phyloP scores from a whole-genome alignment of 345 rosid genomes.

The Eutrema japonicum region DNA sequence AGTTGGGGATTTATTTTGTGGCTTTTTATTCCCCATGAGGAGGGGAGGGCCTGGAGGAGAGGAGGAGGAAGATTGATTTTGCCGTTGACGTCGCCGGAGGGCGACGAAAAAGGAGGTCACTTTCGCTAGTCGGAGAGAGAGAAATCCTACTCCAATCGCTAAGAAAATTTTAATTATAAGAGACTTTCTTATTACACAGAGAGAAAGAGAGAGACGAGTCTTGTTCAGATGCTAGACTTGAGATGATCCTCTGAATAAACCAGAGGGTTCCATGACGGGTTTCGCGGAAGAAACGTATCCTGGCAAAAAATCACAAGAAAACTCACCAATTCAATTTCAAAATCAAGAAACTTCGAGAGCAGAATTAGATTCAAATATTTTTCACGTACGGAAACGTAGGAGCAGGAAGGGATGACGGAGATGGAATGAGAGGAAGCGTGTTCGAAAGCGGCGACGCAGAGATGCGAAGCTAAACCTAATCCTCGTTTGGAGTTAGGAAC shows the following conservation, averaged over 20 bases:
- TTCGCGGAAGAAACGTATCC: conserved; percentile 81
- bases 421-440: conserved; percentile 73
- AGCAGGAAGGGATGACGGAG: conserved; percentile 72
- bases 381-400: no score
- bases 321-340: not conserved
- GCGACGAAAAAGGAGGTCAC: no score
- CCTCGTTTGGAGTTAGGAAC: conserved; percentile 87
- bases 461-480: conserved; percentile 81
- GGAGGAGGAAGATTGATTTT: no score
- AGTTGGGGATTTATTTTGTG: no score
- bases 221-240: conserved; percentile 50
- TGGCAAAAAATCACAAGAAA: conserved; percentile 25
- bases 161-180: no score
- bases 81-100: no score
- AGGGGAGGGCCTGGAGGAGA: no score
- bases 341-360: not conserved
- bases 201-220: not conserved
- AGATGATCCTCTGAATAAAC: conserved; percentile 51
- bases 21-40: no score
- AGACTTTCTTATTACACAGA: no score
- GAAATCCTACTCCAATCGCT: no score
- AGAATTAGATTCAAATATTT: no score
- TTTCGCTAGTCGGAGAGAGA: no score
- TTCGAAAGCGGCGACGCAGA: conserved; percentile 73
- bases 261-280: conserved; percentile 62